Base-by-base conservation (phyloP, 2,329 filamentous ascomycete species). In the Cladophialophora immunda region DNA sequence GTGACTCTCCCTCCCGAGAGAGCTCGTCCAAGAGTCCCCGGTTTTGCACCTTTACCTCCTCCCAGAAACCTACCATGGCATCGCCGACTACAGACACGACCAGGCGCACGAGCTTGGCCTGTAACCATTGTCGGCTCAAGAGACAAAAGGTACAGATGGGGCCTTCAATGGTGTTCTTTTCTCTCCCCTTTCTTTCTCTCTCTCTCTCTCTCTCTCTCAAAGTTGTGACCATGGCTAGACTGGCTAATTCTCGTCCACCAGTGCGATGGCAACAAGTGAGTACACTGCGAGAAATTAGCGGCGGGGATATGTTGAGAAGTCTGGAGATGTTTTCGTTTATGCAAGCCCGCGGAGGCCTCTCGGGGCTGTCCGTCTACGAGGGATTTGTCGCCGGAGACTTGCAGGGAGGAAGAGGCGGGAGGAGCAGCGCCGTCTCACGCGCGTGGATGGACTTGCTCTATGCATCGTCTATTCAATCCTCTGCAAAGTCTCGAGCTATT, bases 191-290 rank as follows among this genome's bases (percentile, higher is more conserved):
- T 32, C 19, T 15, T 29, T 27, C n/a, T 29, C 52, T n/a, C 52
- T 6, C 6, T 5, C 34, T 27, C 34, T 8, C 19, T 4, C 56
- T 13, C 7, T 47, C 25, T 36, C n/a, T 5, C 8, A 1, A n/a
- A n/a, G n/a, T n/a, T n/a, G n/a, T n/a, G 36, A 38, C 29, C 17
- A 2, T 36, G 38, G 5, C 17, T n/a, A 19, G 15, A n/a, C 38
- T 50, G 19, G 25, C 45, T 5, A 13, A n/a, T 22, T 58, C n/a
- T 29, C 45, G 19, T 11, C 7, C 8, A n/a, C 27, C 56, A 58
- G 56, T 58, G 56, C 45, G 56, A 58, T n/a, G 56, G 56, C 36
- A 58, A 58, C 36, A 58, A 45, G 56, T 58, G 29, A 58, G 56
- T 41, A 29, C 15, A 27, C n/a, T 34, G 17, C 29, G 25, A 36